Evolutionary conservation across 2,329 filamentous ascomycete genomes (phyloP).

Genomic region (Sarocladium brachiariae): DNA sequence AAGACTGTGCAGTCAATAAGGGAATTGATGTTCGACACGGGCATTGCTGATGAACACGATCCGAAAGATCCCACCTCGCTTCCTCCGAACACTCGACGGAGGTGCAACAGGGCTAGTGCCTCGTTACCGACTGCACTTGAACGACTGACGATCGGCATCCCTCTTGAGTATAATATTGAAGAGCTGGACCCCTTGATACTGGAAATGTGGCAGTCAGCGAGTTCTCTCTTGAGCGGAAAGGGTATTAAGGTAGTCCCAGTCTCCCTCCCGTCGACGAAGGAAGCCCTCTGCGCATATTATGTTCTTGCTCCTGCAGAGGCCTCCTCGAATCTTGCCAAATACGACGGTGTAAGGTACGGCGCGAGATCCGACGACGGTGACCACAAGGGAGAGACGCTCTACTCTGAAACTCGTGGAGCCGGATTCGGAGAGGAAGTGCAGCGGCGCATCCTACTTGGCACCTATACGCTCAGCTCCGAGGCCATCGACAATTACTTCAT

Average conservation of each 20-base stretch:
- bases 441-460: constrained; percentile 78
- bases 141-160: constrained; percentile 43
- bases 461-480: constrained; percentile 82
- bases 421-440: constrained; percentile 82
- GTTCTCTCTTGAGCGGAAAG: constrained; percentile 51
- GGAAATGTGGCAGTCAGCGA: constrained; percentile 58
- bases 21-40: constrained; percentile 42
- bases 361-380: constrained; percentile 44
- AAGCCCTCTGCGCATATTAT: constrained; percentile 90
- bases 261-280: constrained; percentile 74
- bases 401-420: constrained; percentile 64
- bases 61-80: constrained; percentile 69
- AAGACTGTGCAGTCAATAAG: constrained; percentile 43
- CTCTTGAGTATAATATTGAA: constrained; percentile 78
- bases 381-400: constrained; percentile 58
- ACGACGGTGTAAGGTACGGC: constrained; percentile 94
- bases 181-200: constrained; percentile 69
- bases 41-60: constrained; percentile 52
- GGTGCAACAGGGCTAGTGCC: constrained; percentile 29
- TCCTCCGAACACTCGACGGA: constrained; percentile 43
- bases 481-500: constrained; percentile 97
- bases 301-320: constrained; percentile 92
- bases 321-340: constrained; percentile 91
- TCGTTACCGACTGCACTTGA: constrained; percentile 17
- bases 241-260: constrained; percentile 70